A percentile compares a stretch with the other conserved stretches of the same genome.
These are phyloP conservation scores for Plectosphaerella sp. DNA, from an alignment of 2,329 filamentous ascomycete species.

Conservation along the genomic window DNA sequence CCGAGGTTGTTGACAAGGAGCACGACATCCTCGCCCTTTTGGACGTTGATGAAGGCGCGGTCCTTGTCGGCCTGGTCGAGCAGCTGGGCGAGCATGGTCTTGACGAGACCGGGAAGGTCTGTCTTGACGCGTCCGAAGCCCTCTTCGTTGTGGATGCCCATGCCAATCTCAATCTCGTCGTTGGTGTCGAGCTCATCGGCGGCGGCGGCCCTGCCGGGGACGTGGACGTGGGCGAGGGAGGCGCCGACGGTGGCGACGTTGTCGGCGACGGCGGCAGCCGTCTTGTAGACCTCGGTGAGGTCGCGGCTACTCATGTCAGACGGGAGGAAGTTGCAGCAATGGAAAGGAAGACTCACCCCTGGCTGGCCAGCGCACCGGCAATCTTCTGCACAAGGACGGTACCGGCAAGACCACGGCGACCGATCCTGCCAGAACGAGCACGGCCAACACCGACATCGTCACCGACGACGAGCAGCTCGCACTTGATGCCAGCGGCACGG, in stretches of 20 bases:
- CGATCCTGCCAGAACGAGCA: constrained; percentile 59
- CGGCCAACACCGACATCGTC: constrained; percentile 64
- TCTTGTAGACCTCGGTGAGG: constrained; percentile 36
- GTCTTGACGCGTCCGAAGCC: constrained; percentile 46
- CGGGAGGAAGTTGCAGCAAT: not conserved
- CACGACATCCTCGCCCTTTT: constrained; percentile 53
- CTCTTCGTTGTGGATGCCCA: constrained; percentile 69
- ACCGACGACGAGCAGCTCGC: constrained; percentile 79
- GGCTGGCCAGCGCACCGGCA: constrained; percentile 52
- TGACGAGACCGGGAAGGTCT: constrained; percentile 43
- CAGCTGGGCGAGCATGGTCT: constrained; percentile 62
- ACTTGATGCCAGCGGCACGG: constrained; percentile 68
- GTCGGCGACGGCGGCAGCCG: constrained; percentile 38
- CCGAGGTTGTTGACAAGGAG: constrained; percentile 67
- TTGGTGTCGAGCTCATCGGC: constrained; percentile 26
- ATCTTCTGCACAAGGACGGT: constrained; percentile 64
- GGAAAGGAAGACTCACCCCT: not conserved
- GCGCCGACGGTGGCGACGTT: constrained; percentile 49
- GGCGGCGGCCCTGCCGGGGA: constrained; percentile 38
- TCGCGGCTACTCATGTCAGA: not conserved
- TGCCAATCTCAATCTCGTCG: constrained; percentile 62
- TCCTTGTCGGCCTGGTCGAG: constrained; percentile 59
- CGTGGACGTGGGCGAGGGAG: constrained; percentile 48
- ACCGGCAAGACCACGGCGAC: constrained; percentile 61
- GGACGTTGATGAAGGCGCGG: constrained; percentile 55